These are phyloP conservation scores for Lentinula aciculospora DNA, from an alignment of 768 basidiomycete species.

Conservation along the genomic window DNA sequence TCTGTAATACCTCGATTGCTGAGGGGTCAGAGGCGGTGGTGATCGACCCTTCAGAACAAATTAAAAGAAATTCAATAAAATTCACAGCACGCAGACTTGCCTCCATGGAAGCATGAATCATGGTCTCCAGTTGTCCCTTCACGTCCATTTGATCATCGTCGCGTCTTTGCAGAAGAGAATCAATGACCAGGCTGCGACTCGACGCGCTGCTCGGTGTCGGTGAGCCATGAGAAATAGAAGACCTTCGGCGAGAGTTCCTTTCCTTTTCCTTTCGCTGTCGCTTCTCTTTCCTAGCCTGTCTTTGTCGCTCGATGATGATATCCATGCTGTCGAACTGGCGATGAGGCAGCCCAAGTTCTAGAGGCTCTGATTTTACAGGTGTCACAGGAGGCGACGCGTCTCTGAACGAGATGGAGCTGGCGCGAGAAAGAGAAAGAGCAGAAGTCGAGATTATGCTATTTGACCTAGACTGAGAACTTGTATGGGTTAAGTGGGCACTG, in stretches of 20 bases:
- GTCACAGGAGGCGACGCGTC: constrained; percentile 54
- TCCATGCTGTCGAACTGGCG: constrained; percentile 75
- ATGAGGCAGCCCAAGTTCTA: constrained; percentile 40
- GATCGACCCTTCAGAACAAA: constrained; percentile 20
- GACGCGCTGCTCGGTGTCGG: constrained; percentile 51
- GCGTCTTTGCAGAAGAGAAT: constrained; percentile 51
- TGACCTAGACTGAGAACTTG: constrained; percentile 29
- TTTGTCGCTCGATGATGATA: constrained; percentile 67
- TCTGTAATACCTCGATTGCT: constrained; percentile 57
- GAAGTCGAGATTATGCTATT: constrained; percentile 27
- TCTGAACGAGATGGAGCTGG: constrained; percentile 43
- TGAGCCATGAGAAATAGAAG: constrained; percentile 28
- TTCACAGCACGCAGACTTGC: constrained; percentile 31
- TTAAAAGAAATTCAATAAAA: constrained; percentile 11
- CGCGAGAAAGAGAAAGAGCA: constrained; percentile 38
- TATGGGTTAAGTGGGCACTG: constrained; percentile 29
- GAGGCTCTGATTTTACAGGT: constrained; percentile 59
- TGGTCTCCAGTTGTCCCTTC: constrained; percentile 24
- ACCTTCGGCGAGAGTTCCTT: constrained; percentile 31
- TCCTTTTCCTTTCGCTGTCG: constrained; percentile 43
- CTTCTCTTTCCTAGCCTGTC: constrained; percentile 49
- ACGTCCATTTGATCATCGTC: constrained; percentile 37
- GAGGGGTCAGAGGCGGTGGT: constrained; percentile 49
- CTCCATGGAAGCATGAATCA: constrained; percentile 25
- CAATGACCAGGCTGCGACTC: constrained; percentile 36